Evolutionary conservation across 495 filamentous ascomycete genomes (phyloP), one percentile per base, ranked within the genome.

Genomic region (Penicillium pulvis): DNA sequence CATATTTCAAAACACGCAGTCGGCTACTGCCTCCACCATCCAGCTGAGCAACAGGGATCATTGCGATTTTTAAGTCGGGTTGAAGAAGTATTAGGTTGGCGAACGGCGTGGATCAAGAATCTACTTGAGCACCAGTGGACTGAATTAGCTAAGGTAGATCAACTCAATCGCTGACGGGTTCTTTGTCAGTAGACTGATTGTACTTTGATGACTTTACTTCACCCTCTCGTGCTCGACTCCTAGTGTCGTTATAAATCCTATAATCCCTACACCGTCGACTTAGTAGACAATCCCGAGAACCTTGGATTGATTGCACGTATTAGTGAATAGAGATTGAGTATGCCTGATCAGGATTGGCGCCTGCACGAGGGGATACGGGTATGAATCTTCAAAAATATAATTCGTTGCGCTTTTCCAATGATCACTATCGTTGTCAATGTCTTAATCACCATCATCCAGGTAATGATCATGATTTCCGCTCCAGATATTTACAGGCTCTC

Each of bases 71-170:
- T 76, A 0, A 42, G 42, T 2, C 65, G 53, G 6, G 68, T 67
- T n/a, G 74, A 75, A 30, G 65, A 66, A 17, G 55, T 58, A 9
- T 23, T 77, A 1, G 72, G 72, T 1, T 77, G 72, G 74, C 74
- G 71, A 1, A 76, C 72, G 5, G 49, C 65, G 12, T 72, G 69
- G 68, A 72, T 76, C 19, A 56, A 67, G 23, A 55, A 55, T 12
- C 69, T 68, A 24, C 47, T 76, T 14, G 60, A 69, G 49, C 39
- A 55, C 3, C 69, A 75, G 48, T 76, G 72, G 74, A 26, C 55
- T 5, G 71, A 75, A 50, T 56, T 76, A 23, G 62, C 56, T 14
- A 20, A 53, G 16, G 6, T 53, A 16, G 51, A 53, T 43, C n/a
- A 14, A 41, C 12, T 16, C 3, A 16, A 41, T 17, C 16, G 39